phyloP scores from a whole-genome alignment of 371 early-diverging fungal species.

The Synchytrium microbalum region DNA sequence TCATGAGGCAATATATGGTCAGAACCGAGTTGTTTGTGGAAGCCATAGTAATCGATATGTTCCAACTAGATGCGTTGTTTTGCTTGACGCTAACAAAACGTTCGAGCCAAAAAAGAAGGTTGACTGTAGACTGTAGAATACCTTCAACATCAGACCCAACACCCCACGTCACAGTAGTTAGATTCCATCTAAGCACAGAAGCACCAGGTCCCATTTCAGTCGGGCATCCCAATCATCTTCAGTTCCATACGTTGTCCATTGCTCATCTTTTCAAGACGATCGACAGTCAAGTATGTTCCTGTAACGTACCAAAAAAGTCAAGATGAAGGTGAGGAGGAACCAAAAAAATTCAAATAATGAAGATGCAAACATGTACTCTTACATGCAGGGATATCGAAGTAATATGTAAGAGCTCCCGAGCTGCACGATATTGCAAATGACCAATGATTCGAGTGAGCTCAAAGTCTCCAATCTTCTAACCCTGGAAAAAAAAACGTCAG shows the following conservation, averaged over 20 bases:
- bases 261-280: background rate
- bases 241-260: background rate
- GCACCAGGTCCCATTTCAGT: background rate
- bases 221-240: constrained; percentile 1
- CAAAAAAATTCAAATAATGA: background rate
- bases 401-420: constrained; percentile 27
- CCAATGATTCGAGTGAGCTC: constrained; percentile 55
- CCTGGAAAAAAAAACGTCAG: too few relatives aligned
- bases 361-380: too few relatives aligned
- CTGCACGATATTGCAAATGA: constrained; percentile 38
- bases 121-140: background rate
- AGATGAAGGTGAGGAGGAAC: background rate
- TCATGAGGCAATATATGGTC: background rate
- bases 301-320: background rate
- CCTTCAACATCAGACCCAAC: background rate
- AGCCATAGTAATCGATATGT: background rate
- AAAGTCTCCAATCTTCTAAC: constrained; percentile 16
- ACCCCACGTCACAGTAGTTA: background rate
- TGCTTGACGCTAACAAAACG: background rate
- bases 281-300: constrained; percentile 2
- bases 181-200: background rate
- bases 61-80: background rate
- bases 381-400: too few relatives aligned
- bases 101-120: background rate
- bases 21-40: background rate